A percentile compares a stretch with the other conserved stretches of the same genome.
Evolutionary conservation across 768 basidiomycete species (phyloP).

Genomic region (Kwoniella sp.): DNA sequence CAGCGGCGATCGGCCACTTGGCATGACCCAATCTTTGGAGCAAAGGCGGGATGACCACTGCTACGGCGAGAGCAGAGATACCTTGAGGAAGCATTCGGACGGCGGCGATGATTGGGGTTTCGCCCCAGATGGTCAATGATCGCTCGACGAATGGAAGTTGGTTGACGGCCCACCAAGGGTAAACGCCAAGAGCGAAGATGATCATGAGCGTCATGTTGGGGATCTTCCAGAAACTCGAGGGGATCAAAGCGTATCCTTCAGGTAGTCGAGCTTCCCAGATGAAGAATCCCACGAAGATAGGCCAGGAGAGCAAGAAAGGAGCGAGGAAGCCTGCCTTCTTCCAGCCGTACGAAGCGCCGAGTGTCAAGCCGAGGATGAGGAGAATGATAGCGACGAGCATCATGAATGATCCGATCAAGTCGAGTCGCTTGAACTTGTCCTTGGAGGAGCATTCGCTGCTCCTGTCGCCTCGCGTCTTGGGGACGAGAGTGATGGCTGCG

Average conservation of each 20-base stretch:
- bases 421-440: conserved; percentile 42
- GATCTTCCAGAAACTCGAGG: conserved; percentile 48
- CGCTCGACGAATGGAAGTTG: conserved; percentile 39
- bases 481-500: conserved; percentile 23
- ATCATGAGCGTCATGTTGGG: conserved; percentile 51
- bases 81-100: conserved; percentile 45
- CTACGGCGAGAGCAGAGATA: conserved; percentile 32
- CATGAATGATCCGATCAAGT: conserved; percentile 40
- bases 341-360: conserved; percentile 51
- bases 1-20: conserved; percentile 30
- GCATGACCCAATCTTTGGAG: conserved; percentile 27
- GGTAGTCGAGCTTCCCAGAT: conserved; percentile 42
- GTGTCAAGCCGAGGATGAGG: conserved; percentile 51
- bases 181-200: conserved; percentile 45
- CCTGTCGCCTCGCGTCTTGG: conserved; percentile 25
- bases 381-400: conserved; percentile 49
- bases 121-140: conserved; percentile 27
- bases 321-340: conserved; percentile 46
- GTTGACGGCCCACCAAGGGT: conserved; percentile 48
- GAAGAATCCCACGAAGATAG: conserved; percentile 49
- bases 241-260: conserved; percentile 46
- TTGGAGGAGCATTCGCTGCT: conserved; percentile 15
- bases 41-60: conserved; percentile 30
- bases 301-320: conserved; percentile 45
- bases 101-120: conserved; percentile 46